Conservation (phyloP, 352 stramenopile species). For the Aphanomyces cochlioides region DNA sequence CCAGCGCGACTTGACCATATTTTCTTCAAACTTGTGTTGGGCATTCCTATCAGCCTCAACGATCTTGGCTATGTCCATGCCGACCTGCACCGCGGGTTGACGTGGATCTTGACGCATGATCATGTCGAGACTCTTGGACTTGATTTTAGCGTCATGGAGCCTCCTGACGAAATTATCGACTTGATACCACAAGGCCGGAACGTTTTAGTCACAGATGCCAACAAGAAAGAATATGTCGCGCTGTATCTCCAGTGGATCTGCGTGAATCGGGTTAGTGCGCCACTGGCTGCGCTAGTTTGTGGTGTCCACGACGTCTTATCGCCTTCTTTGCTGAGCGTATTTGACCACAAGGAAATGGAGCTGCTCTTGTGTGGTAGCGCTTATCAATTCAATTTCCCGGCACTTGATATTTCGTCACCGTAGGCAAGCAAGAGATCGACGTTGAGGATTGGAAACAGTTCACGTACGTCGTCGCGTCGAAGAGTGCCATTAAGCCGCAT, state of each 20-base stretch:
- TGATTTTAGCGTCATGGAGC: slow-evolving; percentile 18
- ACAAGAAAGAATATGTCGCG: slow-evolving; percentile 92
- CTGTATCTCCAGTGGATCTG: slow-evolving; percentile 94
- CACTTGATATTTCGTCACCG: not conserved
- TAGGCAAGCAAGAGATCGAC: slow-evolving; percentile 60
- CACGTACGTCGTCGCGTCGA: slow-evolving; percentile 62
- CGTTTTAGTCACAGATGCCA: slow-evolving; percentile 93
- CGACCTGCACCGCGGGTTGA: slow-evolving; percentile 72
- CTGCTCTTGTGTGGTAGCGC: slow-evolving; percentile 92
- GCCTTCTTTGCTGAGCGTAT: slow-evolving; percentile 86
- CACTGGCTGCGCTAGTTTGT: slow-evolving; percentile 84
- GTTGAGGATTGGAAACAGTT: slow-evolving; percentile 79
- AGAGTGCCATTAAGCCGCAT: slow-evolving; percentile 55
- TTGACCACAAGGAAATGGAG: slow-evolving; percentile 98
- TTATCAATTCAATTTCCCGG: slow-evolving; percentile 35
- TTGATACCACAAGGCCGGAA: slow-evolving; percentile 84
- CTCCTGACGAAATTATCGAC: slow-evolving; percentile 67
- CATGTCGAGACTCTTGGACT: not conserved
- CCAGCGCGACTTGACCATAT: slow-evolving; percentile 61
- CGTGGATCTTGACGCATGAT: slow-evolving; percentile 44
- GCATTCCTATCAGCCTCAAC: slow-evolving; percentile 73
- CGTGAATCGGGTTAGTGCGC: slow-evolving; percentile 85
- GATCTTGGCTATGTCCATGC: slow-evolving; percentile 76
- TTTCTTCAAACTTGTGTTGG: slow-evolving; percentile 75
- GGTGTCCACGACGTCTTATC: slow-evolving; percentile 97